Conservation (phyloP, 176 grass and related monocot species). For the Tillandsia fasciculata region DNA sequence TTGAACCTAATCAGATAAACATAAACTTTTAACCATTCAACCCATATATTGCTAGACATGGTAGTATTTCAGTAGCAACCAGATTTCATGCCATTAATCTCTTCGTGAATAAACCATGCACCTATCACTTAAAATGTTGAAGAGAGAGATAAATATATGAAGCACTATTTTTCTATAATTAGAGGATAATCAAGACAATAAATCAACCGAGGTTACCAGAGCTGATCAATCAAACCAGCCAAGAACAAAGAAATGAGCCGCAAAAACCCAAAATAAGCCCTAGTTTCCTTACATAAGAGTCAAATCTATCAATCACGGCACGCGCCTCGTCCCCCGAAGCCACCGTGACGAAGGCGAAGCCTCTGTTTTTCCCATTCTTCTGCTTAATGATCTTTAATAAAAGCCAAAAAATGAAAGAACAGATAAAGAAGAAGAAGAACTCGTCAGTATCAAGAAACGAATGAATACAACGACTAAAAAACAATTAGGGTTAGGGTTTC, state of each 20-base stretch:
- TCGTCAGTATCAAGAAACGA: neutral
- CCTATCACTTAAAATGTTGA: too few species aligned
- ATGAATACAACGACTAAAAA: neutral
- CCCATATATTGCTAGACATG: too few species aligned
- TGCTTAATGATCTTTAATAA: conserved; percentile 46
- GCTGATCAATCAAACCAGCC: neutral
- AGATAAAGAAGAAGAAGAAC: neutral
- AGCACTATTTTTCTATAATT: neutral
- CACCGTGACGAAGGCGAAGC: conserved; percentile 55
- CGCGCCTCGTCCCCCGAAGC: conserved; percentile 33
- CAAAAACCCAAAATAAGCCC: neutral
- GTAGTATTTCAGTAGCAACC: too few species aligned
- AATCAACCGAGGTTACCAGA: neutral
- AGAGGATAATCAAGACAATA: neutral
- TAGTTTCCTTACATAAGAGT: conserved; percentile 34
- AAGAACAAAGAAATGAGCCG: neutral
- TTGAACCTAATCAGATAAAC: too few species aligned
- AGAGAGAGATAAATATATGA: neutral
- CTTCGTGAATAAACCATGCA: too few species aligned
- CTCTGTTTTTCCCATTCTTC: conserved; percentile 53
- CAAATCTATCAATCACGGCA: conserved; percentile 32
- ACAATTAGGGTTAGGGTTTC: neutral
- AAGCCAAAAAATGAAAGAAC: neutral
- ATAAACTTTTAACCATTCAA: too few species aligned
- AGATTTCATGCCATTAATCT: too few species aligned